These are phyloP conservation scores for Termitomyces sp. DNA, from an alignment of 768 basidiomycete genomes.

Conservation along the genomic window DNA sequence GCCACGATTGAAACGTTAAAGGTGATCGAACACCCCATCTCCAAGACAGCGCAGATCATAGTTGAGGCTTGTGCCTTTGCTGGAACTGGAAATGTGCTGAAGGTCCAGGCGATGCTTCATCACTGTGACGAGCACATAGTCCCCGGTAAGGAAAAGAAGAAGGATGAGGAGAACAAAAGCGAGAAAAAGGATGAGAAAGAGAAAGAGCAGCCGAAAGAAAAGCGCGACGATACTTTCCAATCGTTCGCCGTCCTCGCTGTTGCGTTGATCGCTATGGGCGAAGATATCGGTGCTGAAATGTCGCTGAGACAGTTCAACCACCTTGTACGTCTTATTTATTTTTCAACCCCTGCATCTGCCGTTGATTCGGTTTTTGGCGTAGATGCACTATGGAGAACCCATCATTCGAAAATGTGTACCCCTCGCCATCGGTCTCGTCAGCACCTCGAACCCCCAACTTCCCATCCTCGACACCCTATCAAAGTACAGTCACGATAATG, in stretches of 20 bases:
- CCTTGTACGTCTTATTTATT: conserved; percentile 47
- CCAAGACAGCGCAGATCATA: conserved; percentile 85
- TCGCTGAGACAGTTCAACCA: conserved; percentile 97
- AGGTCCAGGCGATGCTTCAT: conserved; percentile 88
- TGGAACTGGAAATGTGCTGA: conserved; percentile 91
- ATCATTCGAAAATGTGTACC: conserved; percentile 89
- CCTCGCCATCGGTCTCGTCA: conserved; percentile 91
- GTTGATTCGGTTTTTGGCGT: conserved; percentile 11
- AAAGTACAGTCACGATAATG: conserved; percentile 98
- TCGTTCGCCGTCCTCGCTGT: conserved; percentile 92
- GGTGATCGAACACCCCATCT: conserved; percentile 88
- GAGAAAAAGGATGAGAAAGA: conserved; percentile 50
- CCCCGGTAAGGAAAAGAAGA: conserved; percentile 50
- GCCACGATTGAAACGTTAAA: conserved; percentile 91
- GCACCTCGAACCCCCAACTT: conserved; percentile 92
- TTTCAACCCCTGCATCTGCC: background rate
- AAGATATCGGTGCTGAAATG: conserved; percentile 98
- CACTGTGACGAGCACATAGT: conserved; percentile 87
- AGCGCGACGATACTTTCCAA: conserved; percentile 76
- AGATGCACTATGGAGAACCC: conserved; percentile 99
- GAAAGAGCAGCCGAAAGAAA: conserved; percentile 37
- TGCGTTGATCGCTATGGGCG: conserved; percentile 94
- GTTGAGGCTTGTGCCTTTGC: conserved; percentile 94
- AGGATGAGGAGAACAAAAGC: conserved; percentile 29
- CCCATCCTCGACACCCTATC: conserved; percentile 94